phyloP scores from a whole-genome alignment of 805 yeast species.

The Cephaloascus fragrans region DNA sequence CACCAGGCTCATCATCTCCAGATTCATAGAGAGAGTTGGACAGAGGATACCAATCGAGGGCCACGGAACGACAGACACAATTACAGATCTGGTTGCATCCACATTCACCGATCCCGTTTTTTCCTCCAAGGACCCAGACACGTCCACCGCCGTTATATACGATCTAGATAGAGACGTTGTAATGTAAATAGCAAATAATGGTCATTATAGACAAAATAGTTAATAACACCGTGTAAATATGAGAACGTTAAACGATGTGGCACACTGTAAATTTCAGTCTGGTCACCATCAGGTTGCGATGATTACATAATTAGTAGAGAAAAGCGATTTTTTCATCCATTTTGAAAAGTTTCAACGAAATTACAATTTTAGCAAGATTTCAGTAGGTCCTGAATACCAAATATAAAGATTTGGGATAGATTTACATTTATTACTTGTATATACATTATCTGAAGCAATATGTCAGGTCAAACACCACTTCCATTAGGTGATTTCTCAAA shows the following conservation, averaged over 20 bases:
- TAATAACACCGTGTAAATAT: not conserved
- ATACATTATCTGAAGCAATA: not conserved
- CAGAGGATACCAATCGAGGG: not conserved
- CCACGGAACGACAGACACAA: not conserved
- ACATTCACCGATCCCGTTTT: not conserved
- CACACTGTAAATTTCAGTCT: not conserved
- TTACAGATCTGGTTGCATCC: not conserved
- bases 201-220: no score
- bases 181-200: not conserved
- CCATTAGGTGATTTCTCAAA: constrained; percentile 55
- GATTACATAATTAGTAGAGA: no score
- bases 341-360: not conserved
- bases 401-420: not conserved
- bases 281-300: no score
- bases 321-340: not conserved
- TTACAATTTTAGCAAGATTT: not conserved
- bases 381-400: not conserved
- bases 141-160: no score
- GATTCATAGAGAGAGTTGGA: not conserved
- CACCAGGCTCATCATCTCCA: no score
- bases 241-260: not conserved
- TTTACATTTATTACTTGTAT: not conserved
- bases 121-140: no score
- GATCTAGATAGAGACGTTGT: not conserved
- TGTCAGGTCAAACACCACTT: constrained; percentile 21